Evolutionary conservation across 768 basidiomycete species (phyloP).

Genomic region (Lactarius sp.): DNA sequence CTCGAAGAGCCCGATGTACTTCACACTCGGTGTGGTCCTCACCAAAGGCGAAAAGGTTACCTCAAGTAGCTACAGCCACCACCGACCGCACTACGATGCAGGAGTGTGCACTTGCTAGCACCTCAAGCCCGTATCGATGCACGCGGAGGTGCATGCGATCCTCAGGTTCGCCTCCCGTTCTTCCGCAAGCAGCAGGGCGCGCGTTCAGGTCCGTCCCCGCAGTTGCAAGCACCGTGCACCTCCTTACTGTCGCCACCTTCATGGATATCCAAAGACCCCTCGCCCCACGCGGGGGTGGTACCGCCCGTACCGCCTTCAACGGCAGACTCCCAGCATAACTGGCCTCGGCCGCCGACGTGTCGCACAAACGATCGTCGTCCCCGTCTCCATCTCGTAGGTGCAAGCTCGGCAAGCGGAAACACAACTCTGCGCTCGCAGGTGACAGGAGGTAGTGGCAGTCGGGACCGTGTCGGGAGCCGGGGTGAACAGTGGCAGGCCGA

Average conservation of each 20-base stretch:
- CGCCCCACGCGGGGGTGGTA: constrained; percentile 23
- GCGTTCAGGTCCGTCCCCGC: constrained; percentile 29
- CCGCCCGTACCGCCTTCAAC: constrained; percentile 17
- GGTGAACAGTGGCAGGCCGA: neutral
- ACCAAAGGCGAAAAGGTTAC: constrained; percentile 44
- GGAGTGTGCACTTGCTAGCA: constrained; percentile 36
- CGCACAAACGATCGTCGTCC: neutral
- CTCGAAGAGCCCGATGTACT: constrained; percentile 48
- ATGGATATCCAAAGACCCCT: constrained; percentile 15
- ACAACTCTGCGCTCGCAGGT: constrained; percentile 13
- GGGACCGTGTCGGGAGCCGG: too few species aligned
- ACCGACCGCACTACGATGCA: constrained; percentile 47
- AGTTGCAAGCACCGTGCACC: constrained; percentile 19
- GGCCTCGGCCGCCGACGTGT: neutral
- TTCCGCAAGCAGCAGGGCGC: constrained; percentile 45
- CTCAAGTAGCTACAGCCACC: constrained; percentile 50
- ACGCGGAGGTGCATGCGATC: constrained; percentile 59
- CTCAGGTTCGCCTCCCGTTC: constrained; percentile 47
- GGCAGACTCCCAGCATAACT: neutral
- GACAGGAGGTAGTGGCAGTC: neutral
- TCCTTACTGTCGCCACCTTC: constrained; percentile 25
- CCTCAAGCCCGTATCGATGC: constrained; percentile 43
- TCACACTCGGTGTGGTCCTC: constrained; percentile 44
- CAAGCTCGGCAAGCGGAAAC: neutral
- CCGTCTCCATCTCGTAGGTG: constrained; percentile 6